A percentile compares a stretch with the other conserved stretches of the same genome.
Conservation (phyloP, 805 yeast species). For the Scheffersomyces amazonensis region DNA sequence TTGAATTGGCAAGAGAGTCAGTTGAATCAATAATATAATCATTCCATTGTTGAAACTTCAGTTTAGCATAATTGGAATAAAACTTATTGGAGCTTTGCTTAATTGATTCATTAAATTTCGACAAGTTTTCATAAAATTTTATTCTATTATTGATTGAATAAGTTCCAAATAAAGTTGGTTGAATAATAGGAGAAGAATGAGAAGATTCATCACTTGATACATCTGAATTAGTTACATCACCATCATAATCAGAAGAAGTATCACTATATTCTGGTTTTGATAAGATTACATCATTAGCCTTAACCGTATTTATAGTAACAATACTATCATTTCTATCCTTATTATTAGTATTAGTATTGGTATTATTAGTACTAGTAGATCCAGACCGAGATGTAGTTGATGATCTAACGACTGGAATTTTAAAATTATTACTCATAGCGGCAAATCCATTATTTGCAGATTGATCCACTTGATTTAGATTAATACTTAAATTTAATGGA, state of each 20-base stretch:
- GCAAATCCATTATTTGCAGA: neutral
- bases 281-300: neutral
- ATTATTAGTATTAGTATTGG: neutral
- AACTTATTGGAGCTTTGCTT: constrained; percentile 18
- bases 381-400: too few species aligned
- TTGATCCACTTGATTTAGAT: neutral
- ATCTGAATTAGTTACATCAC: neutral
- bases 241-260: neutral
- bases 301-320: neutral
- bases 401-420: too few species aligned
- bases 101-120: constrained; percentile 18
- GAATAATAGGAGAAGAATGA: neutral
- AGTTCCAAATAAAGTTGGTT: neutral
- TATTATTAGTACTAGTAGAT: neutral
- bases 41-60: constrained; percentile 12
- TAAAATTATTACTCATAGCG: neutral
- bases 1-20: neutral
- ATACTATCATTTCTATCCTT: neutral
- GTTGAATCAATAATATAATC: constrained; percentile 6
- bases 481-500: neutral
- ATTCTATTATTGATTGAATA: constrained; percentile 8
- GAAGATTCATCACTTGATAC: neutral
- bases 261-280: neutral
- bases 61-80: constrained; percentile 14
- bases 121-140: constrained; percentile 21